Base-by-base conservation (phyloP, 163 green algal genomes). In the Scenedesmus sp. region DNA sequence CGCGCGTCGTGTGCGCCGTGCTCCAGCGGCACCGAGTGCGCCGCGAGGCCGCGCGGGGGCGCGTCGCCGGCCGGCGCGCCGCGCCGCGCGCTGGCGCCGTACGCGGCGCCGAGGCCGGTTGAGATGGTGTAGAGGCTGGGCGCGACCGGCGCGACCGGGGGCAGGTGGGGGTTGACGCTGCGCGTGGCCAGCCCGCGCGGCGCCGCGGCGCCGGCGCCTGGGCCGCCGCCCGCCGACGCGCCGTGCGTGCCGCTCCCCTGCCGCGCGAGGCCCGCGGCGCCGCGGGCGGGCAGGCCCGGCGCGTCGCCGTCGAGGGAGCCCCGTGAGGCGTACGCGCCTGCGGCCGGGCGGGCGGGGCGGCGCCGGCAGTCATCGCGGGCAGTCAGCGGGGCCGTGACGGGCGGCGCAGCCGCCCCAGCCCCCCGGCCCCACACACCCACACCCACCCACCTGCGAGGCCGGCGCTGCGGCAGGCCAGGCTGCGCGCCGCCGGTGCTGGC, bases 381-480 rank as follows among this genome's bases (percentile, higher is more conserved):
- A n/a, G n/a, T n/a, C n/a, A n/a, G n/a, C n/a, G n/a, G n/a, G n/a
- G n/a, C n/a, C n/a, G n/a, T n/a, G n/a, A n/a, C n/a, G n/a, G n/a
- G n/a, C n/a, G n/a, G n/a, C n/a, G n/a, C n/a, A n/a, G n/a, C n/a
- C n/a, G n/a, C n/a, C n/a, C n/a, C n/a, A n/a, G n/a, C n/a, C n/a
- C n/a, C n/a, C n/a, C n/a, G n/a, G n/a, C n/a, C n/a, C n/a, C n/a
- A n/a, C n/a, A n/a, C n/a, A n/a, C n/a, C n/a, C n/a, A n/a, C n/a
- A n/a, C n/a, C n/a, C n/a, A 75, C 24, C 3, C 57, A 31, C 36
- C 45, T 39, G 70, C 26, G 42, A 78, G 60, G 26, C 54, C 57
- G 10, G 70, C 39, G 56, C 70, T 78, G 42, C 70, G 44, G 42
- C 42, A 53, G 45, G 70, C 70, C 3, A 78, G 29, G 20, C 42